Evolutionary conservation across 2,329 filamentous ascomycete species (phyloP).

Genomic region (Hymenoscyphus fraxineus): DNA sequence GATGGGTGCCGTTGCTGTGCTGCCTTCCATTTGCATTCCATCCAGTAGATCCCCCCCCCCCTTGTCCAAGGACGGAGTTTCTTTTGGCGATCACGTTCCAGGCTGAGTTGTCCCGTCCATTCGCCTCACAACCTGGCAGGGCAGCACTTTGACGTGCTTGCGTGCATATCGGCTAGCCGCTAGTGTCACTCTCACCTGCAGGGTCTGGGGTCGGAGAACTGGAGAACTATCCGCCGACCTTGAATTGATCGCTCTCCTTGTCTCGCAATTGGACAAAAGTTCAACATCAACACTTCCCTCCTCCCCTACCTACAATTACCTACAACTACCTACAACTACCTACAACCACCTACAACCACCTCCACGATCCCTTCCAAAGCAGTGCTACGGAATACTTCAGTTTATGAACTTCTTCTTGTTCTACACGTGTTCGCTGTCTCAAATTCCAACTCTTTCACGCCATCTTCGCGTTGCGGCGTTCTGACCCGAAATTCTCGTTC

Average conservation of each 20-base stretch:
- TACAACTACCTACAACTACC: no score
- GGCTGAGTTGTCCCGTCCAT: not conserved
- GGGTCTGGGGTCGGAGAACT: not conserved
- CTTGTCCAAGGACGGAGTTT: not conserved
- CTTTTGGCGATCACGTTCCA: not conserved
- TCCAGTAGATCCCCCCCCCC: not conserved
- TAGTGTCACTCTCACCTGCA: no score
- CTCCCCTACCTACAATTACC: not conserved
- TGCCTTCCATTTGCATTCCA: slow-evolving; percentile 19
- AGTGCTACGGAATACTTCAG: not conserved
- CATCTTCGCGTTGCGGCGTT: not conserved
- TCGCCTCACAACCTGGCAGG: not conserved
- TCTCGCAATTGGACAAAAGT: not conserved
- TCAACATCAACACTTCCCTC: not conserved
- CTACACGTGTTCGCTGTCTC: not conserved
- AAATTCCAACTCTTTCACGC: not conserved
- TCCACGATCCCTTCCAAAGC: not conserved
- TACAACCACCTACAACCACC: not conserved
- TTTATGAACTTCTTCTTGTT: not conserved
- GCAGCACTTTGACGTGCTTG: no score
- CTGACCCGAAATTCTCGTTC: not conserved
- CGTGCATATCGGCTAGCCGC: no score
- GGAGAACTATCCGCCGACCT: not conserved
- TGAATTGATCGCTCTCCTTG: not conserved
- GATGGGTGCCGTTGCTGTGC: slow-evolving; percentile 19